Base-by-base conservation (phyloP, 2,329 filamentous ascomycete genomes). In the Apiospora rasikravindrae region DNA sequence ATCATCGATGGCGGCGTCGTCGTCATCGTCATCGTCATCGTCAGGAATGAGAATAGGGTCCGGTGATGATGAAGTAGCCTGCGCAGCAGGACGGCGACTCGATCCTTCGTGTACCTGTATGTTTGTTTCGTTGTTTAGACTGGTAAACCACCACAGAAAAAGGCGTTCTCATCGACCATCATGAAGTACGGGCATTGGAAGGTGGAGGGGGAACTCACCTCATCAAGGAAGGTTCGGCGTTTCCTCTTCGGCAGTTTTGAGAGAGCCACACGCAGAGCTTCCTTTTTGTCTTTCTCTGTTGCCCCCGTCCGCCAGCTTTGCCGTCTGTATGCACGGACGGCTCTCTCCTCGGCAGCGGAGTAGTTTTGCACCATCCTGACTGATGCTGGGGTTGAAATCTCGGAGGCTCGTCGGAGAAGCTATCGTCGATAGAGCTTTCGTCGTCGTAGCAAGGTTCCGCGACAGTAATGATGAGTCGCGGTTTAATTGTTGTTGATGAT, bases 161-260 rank as follows among this genome's bases (percentile, higher is more conserved):
- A 49, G 47, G 22, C 22, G 1, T 24, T 49, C 44, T 49, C 44
- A 7, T 8, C 47, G 22, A 10, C 22, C 2, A 13, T n/a, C 22
- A 24, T 11, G 22, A 49, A 6, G 3, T 16, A 33, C 33, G 2
- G 24, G 10, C 13, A 26, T 7, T 2, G 24, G 14, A 4, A 29
- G 11, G 24, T 8, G 51, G 11, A 53, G 3, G 13, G 29, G 4
- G 22, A 2, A 70, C 72, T 64, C 71, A 76, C 77, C 70, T 73
- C 53, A 8, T 71, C 69, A 22, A 79, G 71, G 74, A 77, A 78
- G 19, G 72, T 71, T 29, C 33, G 26, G 7, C 29, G 44, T 24
- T 13, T 2, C 33, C 40, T 0, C 71, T 42, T 4, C 42, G 33
- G 44, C 64, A 70, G 1, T 74, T 16, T 4, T 1, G 67, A 69